phyloP scores from a whole-genome alignment of 306 rosid genomes.

The Prunus mume region DNA sequence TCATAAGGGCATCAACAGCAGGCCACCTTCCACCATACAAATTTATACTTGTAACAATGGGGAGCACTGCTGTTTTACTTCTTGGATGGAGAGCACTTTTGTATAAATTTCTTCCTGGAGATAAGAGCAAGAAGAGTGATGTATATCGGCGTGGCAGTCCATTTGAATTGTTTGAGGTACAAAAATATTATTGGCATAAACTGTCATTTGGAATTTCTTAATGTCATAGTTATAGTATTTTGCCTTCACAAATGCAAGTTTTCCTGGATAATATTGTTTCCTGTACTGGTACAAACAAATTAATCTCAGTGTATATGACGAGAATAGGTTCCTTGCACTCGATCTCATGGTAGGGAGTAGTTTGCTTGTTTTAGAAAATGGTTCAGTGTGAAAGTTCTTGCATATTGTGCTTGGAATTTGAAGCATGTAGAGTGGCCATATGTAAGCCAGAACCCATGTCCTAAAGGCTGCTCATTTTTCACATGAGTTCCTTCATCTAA shows the following conservation, averaged over 20 bases:
- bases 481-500: neutral
- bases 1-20: constrained; percentile 49
- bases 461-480: neutral
- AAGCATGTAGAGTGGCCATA: neutral
- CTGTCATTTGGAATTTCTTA: neutral
- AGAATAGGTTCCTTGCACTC: neutral
- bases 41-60: constrained; percentile 66
- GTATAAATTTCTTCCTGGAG: constrained; percentile 50
- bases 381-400: neutral
- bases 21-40: constrained; percentile 63
- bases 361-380: neutral
- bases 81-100: constrained; percentile 66
- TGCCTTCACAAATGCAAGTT: neutral
- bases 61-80: constrained; percentile 88
- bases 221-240: neutral
- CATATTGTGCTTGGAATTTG: neutral
- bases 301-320: neutral
- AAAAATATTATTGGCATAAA: neutral
- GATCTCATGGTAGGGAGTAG: neutral
- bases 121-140: constrained; percentile 62
- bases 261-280: neutral
- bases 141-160: constrained; percentile 83
- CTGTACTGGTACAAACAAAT: neutral
- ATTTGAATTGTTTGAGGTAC: constrained; percentile 92
- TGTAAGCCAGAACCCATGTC: neutral